phyloP scores from a whole-genome alignment of 805 yeast genomes.

The Pichia heedii region DNA sequence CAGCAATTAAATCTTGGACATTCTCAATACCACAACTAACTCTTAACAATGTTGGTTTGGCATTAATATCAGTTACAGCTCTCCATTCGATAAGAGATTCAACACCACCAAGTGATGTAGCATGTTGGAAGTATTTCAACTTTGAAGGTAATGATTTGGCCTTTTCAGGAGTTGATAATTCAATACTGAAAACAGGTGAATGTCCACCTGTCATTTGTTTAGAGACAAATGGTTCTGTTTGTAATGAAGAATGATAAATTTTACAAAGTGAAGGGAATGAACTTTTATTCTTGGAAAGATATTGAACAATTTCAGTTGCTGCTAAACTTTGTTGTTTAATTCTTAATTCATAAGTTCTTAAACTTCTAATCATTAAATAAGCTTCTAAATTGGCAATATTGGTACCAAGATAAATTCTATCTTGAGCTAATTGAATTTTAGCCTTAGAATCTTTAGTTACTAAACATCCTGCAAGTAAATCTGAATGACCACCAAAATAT shows the following conservation, averaged over 20 bases:
- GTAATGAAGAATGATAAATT: conserved; percentile 69
- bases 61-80: conserved; percentile 55
- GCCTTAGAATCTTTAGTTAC: conserved; percentile 49
- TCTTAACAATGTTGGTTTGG: conserved; percentile 52
- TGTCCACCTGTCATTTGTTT: conserved; percentile 58
- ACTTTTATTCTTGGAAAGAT: conserved; percentile 39
- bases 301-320: conserved; percentile 54
- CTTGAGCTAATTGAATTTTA: conserved; percentile 41
- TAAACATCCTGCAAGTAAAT: conserved; percentile 72
- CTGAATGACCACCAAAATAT: conserved; percentile 94
- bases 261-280: conserved; percentile 41
- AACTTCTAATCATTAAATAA: conserved; percentile 63
- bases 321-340: conserved; percentile 54
- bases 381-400: conserved; percentile 73
- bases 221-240: conserved; percentile 56
- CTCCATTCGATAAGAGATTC: conserved; percentile 92
- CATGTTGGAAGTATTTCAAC: conserved; percentile 71
- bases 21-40: conserved; percentile 78
- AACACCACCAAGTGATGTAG: conserved; percentile 88
- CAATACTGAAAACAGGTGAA: conserved; percentile 70
- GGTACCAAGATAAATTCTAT: conserved; percentile 69
- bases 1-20: conserved; percentile 65
- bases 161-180: conserved; percentile 36
- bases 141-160: conserved; percentile 60
- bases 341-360: conserved; percentile 73